Percentiles rank a stretch among this genome's conserved stretches.
phyloP scores from a whole-genome alignment of 2,329 filamentous ascomycete genomes.

The Sphaceloma murrayae region DNA sequence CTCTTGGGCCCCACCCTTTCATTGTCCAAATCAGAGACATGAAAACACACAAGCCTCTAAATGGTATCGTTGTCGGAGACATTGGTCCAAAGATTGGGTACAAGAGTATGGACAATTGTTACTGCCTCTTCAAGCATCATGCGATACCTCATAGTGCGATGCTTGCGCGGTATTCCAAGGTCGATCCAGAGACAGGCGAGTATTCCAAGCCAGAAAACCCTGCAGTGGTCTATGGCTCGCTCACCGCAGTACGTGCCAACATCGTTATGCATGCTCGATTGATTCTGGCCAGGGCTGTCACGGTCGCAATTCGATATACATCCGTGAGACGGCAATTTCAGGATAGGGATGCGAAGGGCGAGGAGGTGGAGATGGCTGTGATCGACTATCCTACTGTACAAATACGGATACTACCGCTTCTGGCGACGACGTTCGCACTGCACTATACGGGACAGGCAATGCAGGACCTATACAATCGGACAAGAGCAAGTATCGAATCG shows the following conservation, averaged over 20 bases:
- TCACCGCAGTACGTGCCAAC: constrained; percentile 40
- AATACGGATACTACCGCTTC: constrained; percentile 44
- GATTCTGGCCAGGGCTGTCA: constrained; percentile 44
- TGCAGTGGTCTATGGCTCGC: constrained; percentile 42
- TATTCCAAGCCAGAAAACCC: constrained; percentile 41
- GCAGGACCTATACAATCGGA: constrained; percentile 40
- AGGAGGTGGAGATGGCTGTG: constrained; percentile 37
- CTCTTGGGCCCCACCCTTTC: constrained; percentile 45
- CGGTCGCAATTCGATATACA: constrained; percentile 43
- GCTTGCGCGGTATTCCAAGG: constrained; percentile 40
- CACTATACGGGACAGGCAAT: constrained; percentile 42
- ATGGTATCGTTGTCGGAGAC: constrained; percentile 44
- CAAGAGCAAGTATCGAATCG: constrained; percentile 38
- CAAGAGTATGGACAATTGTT: constrained; percentile 44
- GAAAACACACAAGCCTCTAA: constrained; percentile 39
- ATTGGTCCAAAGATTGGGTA: constrained; percentile 49
- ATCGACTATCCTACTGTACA: constrained; percentile 48
- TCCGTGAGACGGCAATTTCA: constrained; percentile 42
- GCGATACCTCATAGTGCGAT: constrained; percentile 41
- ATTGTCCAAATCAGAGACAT: constrained; percentile 44
- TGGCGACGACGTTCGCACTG: constrained; percentile 44
- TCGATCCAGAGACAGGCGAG: constrained; percentile 38
- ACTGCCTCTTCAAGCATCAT: constrained; percentile 44
- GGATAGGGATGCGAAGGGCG: constrained; percentile 37
- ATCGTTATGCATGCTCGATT: constrained; percentile 44